Evolutionary conservation across 345 rosid species (phyloP), one percentile per base, ranked within the genome.

Genomic region (Pseudoturritis turrita): DNA sequence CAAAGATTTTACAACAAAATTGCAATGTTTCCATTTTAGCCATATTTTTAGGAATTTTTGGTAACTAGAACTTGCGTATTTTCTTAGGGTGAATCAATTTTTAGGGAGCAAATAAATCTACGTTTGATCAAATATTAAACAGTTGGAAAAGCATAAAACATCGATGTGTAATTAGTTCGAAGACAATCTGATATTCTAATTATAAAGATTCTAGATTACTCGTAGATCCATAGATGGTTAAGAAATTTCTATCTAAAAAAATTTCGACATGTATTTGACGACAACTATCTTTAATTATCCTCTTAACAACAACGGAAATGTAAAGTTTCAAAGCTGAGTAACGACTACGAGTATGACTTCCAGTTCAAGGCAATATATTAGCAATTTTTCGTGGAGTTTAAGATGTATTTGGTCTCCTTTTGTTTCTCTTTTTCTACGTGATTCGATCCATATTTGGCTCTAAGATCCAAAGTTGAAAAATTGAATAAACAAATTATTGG

Each of bases 371-470:
- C 56, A 65, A 36, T 18, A 37, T 57, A 11, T 33, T 18, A 36
- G 13, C 43, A 45, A 3, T 17, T 56, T 23, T 56, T 65, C 49
- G 44, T 55, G 63, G 45, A 17, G 12, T 25, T 8, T 15, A 31
- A 19, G 21, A 21, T 53, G 21, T 35, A 40, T 45, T 65, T 73
- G 37, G 60, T 47, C 72, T 57, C 59, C 56, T 26, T 73, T 18
- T 21, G 10, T 15, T 58, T 22, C 23, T 58, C 14, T 7, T 56
- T 63, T 62, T 43, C 66, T 74, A 74, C 66, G 37, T 57, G 19
- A 6, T 37, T 74, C 66, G 61, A 57, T 39, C 72, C 76, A 43
- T 49, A 39, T 49, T 66, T 47, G 78, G 72, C 53, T 74, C 72
- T 59, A 39, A 57, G 54, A 58, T 47, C 54, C n/a, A 41, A 53